Evolutionary conservation across 768 basidiomycete species (phyloP).

Genomic region (Podaxis carcinomalis): DNA sequence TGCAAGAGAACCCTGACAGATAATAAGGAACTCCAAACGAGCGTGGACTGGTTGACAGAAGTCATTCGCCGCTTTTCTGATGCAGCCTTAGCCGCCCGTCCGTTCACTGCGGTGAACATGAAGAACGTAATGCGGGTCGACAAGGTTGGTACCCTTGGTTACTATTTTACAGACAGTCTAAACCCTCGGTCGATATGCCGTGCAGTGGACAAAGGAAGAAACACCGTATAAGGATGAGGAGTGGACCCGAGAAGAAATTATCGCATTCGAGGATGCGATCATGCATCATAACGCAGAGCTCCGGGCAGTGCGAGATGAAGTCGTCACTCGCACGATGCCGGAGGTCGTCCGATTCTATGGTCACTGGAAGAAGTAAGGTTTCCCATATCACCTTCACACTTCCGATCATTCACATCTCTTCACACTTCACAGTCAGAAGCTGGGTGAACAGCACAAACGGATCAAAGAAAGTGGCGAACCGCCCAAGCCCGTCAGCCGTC

Average conservation of each 20-base stretch:
- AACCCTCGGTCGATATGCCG: constrained; percentile 2
- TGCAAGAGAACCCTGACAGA: constrained; percentile 54
- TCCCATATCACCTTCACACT: background rate
- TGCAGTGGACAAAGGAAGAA: constrained; percentile 72
- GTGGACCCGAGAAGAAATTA: constrained; percentile 66
- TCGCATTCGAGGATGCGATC: constrained; percentile 76
- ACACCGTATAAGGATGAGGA: constrained; percentile 63
- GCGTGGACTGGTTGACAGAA: constrained; percentile 83
- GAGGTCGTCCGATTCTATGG: constrained; percentile 85
- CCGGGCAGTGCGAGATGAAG: constrained; percentile 70
- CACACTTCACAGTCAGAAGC: constrained; percentile 42
- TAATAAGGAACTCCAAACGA: constrained; percentile 46
- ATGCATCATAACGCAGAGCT: constrained; percentile 74
- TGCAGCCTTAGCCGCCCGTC: constrained; percentile 52
- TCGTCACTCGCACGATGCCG: constrained; percentile 61
- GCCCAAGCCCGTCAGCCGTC: constrained; percentile 28
- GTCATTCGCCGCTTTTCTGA: constrained; percentile 68
- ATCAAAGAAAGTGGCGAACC: constrained; percentile 37
- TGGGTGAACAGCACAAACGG: constrained; percentile 64
- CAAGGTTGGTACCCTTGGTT: constrained; percentile 45
- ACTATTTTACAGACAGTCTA: background rate
- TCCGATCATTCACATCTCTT: constrained; percentile 7
- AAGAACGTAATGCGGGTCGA: constrained; percentile 49
- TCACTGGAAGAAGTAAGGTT: constrained; percentile 76
- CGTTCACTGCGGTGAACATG: constrained; percentile 63